phyloP scores from a whole-genome alignment of 345 rosid species.

The Hibiscus syriacus region DNA sequence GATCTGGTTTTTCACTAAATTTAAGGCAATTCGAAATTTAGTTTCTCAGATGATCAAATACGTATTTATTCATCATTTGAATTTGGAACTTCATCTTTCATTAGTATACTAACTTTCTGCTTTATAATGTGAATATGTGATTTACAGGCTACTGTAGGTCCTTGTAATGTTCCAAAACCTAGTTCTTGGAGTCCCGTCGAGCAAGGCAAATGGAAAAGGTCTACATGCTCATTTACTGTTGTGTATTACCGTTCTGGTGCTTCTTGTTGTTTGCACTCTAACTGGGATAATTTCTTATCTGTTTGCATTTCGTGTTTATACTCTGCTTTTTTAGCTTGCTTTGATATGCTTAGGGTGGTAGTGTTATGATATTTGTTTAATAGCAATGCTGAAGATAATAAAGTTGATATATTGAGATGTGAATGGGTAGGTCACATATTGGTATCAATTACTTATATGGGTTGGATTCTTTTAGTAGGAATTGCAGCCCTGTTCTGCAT shows the following conservation, averaged over 20 bases:
- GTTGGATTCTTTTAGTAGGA: neutral
- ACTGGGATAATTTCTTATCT: neutral
- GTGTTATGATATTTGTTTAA: neutral
- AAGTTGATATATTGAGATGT: neutral
- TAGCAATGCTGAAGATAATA: neutral
- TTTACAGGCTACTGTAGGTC: slow-evolving; percentile 88
- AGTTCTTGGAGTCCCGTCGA: slow-evolving; percentile 96
- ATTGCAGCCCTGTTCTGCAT: neutral
- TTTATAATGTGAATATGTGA: slow-evolving; percentile 26
- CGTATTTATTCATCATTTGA: neutral
- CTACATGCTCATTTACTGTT: neutral
- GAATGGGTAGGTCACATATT: neutral
- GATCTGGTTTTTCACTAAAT: slow-evolving; percentile 20
- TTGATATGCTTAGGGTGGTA: neutral
- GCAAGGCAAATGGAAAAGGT: slow-evolving; percentile 98
- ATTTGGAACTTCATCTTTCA: slow-evolving; percentile 8
- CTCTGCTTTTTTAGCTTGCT: neutral
- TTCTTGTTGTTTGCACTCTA: neutral
- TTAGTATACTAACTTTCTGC: neutral
- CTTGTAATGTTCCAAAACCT: slow-evolving; percentile 83
- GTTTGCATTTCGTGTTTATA: neutral
- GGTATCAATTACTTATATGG: neutral
- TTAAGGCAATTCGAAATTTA: neutral
- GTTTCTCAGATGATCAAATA: neutral
- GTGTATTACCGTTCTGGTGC: neutral